Percentiles rank a stretch among this genome's conserved stretches.
phyloP scores from a whole-genome alignment of 768 basidiomycete species.

The Suillus sp. region DNA sequence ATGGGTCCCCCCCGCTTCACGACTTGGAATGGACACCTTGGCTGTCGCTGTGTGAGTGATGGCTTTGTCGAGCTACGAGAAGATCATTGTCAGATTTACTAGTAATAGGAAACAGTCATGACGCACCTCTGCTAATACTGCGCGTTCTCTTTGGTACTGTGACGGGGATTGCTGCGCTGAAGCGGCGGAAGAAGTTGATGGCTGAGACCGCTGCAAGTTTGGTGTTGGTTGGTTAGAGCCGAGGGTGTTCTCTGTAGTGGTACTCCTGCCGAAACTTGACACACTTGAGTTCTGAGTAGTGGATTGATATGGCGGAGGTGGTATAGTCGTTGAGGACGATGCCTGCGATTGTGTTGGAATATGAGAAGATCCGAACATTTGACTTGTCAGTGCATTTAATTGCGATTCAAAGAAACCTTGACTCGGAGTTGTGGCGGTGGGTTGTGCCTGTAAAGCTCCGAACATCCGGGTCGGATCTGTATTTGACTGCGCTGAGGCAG shows the following conservation, averaged over 20 bases:
- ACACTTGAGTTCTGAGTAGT: not conserved
- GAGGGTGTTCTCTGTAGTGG: not conserved
- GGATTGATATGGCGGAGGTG: not conserved
- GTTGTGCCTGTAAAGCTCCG: not conserved
- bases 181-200: too few relatives aligned
- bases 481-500: not conserved
- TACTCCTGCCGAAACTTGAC: not conserved
- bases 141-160: not conserved
- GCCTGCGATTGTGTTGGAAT: not conserved
- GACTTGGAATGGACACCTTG: slow-evolving; percentile 20
- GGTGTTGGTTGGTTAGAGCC: not conserved
- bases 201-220: not conserved
- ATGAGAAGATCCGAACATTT: not conserved
- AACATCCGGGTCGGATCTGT: not conserved
- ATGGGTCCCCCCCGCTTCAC: slow-evolving; percentile 6
- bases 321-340: not conserved
- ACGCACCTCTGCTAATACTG: not conserved
- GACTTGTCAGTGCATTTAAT: not conserved
- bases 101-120: not conserved
- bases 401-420: not conserved
- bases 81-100: not conserved
- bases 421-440: not conserved
- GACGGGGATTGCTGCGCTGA: not conserved
- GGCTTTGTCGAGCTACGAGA: slow-evolving; percentile 1
- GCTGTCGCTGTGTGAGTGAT: slow-evolving; percentile 23